A percentile compares a stretch with the other conserved stretches of the same genome.
Evolutionary conservation across 352 stramenopile species (phyloP).

Genomic region (Pythium pyrilobum): DNA sequence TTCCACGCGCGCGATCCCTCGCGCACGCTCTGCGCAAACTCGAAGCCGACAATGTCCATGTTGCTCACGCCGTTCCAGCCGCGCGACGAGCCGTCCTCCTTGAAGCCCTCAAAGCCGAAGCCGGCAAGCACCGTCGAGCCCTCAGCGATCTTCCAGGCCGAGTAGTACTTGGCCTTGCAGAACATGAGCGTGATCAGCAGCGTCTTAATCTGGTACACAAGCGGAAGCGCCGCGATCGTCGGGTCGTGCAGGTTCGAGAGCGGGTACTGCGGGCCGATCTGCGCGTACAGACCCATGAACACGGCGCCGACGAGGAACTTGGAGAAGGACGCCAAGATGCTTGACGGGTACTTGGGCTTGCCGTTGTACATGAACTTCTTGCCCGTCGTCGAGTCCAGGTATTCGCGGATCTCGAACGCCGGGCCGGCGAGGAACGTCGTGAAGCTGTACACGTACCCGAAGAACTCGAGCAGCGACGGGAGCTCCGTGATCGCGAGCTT

Average conservation of each 20-base stretch:
- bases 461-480: conserved; percentile 92
- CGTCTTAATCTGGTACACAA: conserved; percentile 52
- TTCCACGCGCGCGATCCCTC: conserved; percentile 93
- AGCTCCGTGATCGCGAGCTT: conserved; percentile 64
- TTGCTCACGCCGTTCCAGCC: conserved; percentile 95
- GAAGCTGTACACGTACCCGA: conserved; percentile 97
- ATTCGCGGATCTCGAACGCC: conserved; percentile 94
- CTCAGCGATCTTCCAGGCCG: conserved; percentile 91
- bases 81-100: conserved; percentile 71
- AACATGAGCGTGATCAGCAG: conserved; percentile 86
- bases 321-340: conserved; percentile 27
- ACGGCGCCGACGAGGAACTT: conserved; percentile 48
- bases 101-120: conserved; percentile 93
- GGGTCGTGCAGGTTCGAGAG: conserved; percentile 17
- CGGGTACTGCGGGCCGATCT: conserved; percentile 24
- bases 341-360: conserved; percentile 28
- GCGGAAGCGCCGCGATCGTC: not conserved
- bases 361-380: conserved; percentile 41
- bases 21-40: conserved; percentile 88
- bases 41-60: conserved; percentile 94
- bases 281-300: conserved; percentile 48
- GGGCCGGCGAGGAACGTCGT: conserved; percentile 93
- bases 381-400: conserved; percentile 67
- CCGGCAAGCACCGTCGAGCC: conserved; percentile 72
- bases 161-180: conserved; percentile 94